Evolutionary conservation across 768 basidiomycete species (phyloP), one percentile per base, ranked within the genome.

Genomic region (Tricholoma terreum): DNA sequence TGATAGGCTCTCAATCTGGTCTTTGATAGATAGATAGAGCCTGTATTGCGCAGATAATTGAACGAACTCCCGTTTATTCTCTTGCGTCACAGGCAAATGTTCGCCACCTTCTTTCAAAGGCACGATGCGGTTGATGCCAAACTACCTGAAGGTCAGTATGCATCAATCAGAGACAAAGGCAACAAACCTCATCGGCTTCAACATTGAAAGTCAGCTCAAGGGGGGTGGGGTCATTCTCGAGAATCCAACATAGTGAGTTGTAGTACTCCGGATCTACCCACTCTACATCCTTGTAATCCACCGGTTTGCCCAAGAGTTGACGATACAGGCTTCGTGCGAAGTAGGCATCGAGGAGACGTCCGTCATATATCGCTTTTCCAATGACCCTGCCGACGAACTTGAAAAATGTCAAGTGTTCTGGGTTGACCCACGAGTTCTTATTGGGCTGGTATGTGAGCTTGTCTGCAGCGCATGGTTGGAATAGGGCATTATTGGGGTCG

Each of bases 181-280:
- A 0, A 77, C 78, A 33, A 59, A 90, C 92, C 82, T 98, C 94
- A 60, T 98, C 96, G 1, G 92, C 92, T 73, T 99, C 96, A 31
- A 95, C 89, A 59, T 92, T 94, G 76, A 98, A 98, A 12, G 86
- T 97, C 58, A 98, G 78, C 59, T 99, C 93, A 61, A 95, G 71
- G 17, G 81, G 74, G 19, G 87, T 90, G 6, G 92, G 90, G 66
- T 97, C 94, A 70, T 99, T 98, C 67, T 98, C 95, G 61, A 98
- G 74, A 71, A 99, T 98, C 97, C 97, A 99, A 67, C 91, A 91
- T 10, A 99, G 78, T 0, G 94, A 96, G 63, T 96, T 98, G 78
- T 98, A 98, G 71, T 98, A 98, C 72, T 96, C 94, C 0, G 95
- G 95, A 73, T 98, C 95, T 40, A 98, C 90, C 87, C 92, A 96